phyloP scores from a whole-genome alignment of 495 filamentous ascomycete species.

The Penicillium herquei region DNA sequence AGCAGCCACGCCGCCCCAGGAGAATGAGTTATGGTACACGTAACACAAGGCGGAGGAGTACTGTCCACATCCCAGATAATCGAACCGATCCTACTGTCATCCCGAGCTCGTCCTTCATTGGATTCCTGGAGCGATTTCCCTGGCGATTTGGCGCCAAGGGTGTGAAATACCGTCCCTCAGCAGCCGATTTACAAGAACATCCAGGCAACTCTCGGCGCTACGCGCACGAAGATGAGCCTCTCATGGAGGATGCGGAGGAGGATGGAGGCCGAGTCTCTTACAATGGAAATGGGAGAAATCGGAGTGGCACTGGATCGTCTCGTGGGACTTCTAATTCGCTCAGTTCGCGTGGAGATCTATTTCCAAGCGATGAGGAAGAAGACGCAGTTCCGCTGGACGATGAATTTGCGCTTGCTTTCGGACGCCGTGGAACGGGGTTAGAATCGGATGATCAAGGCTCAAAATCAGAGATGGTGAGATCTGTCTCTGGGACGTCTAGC shows the following conservation, averaged over 20 bases:
- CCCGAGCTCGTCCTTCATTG: conserved; percentile 79
- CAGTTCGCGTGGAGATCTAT: conserved; percentile 89
- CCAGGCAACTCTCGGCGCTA: conserved; percentile 56
- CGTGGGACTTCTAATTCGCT: conserved; percentile 83
- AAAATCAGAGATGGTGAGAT: conserved; percentile 63
- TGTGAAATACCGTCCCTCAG: conserved; percentile 83
- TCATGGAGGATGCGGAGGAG: conserved; percentile 65
- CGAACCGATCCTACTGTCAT: conserved; percentile 84
- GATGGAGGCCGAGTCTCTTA: conserved; percentile 23
- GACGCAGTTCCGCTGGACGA: conserved; percentile 92
- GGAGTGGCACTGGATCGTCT: conserved; percentile 81
- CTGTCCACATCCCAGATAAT: conserved; percentile 55
- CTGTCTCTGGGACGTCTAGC: conserved; percentile 52
- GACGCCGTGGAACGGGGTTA: conserved; percentile 59
- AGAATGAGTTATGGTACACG: conserved; percentile 89
- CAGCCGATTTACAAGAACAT: conserved; percentile 87
- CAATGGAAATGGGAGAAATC: conserved; percentile 53
- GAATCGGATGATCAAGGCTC: conserved; percentile 69
- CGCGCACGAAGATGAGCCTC: conserved; percentile 63
- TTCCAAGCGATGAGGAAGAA: conserved; percentile 89
- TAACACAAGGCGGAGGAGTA: conserved; percentile 62
- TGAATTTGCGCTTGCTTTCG: conserved; percentile 81
- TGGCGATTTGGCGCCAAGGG: conserved; percentile 80
- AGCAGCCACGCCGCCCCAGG: conserved; percentile 70
- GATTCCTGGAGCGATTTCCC: conserved; percentile 80